Conservation (phyloP, 768 basidiomycete species). For the Lyophyllum atratum region DNA sequence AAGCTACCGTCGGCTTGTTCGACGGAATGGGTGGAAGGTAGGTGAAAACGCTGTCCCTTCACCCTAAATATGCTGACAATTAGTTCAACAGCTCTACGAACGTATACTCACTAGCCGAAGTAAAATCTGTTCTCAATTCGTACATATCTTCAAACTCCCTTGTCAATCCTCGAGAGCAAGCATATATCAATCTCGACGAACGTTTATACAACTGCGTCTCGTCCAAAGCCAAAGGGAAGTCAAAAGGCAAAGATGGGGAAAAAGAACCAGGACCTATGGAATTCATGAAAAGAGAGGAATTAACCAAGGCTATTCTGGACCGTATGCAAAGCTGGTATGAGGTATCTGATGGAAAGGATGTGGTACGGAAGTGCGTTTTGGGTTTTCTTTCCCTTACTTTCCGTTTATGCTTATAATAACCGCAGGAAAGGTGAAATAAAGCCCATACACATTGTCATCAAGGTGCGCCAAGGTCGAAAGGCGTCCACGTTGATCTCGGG, state of each 20-base stretch:
- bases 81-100: conserved; percentile 42
- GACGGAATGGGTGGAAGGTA: conserved; percentile 64
- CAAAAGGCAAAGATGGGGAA: conserved; percentile 29
- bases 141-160: conserved; percentile 67
- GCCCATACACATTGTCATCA: conserved; percentile 69
- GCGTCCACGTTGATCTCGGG: conserved; percentile 76
- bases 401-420: neutral
- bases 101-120: conserved; percentile 57
- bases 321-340: conserved; percentile 83
- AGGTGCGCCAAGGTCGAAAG: conserved; percentile 78
- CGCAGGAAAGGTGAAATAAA: conserved; percentile 74
- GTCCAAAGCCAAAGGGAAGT: conserved; percentile 33
- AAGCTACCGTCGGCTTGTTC: conserved; percentile 58
- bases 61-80: neutral
- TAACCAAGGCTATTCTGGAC: conserved; percentile 50
- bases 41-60: conserved; percentile 22
- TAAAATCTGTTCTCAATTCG: conserved; percentile 56
- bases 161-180: conserved; percentile 64
- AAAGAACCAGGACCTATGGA: conserved; percentile 29
- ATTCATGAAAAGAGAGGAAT: conserved; percentile 69
- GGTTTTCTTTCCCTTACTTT: neutral
- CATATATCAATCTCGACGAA: conserved; percentile 71
- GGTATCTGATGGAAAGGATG: conserved; percentile 57
- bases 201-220: conserved; percentile 38
- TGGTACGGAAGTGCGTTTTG: conserved; percentile 55